Percentiles rank a stretch among this genome's conserved stretches.
phyloP scores from a whole-genome alignment of 306 rosid genomes.

The Sindora glabra region DNA sequence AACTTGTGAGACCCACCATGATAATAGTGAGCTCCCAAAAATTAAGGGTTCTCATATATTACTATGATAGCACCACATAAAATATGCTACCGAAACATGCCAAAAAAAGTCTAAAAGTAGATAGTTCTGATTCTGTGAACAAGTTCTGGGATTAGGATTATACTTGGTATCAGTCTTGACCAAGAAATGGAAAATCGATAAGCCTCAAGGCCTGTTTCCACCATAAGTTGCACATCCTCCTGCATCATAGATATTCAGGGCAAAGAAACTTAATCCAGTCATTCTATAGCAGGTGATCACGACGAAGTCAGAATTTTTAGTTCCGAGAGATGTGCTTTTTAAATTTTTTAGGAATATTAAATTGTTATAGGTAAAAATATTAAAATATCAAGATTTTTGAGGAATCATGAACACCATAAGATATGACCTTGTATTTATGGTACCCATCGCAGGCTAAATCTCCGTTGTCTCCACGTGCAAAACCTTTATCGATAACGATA shows the following conservation, averaged over 20 bases:
- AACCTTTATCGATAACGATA: conserved; percentile 22
- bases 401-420: too few species aligned
- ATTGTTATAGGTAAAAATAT: too few species aligned
- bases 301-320: too few species aligned
- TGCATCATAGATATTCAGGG: conserved; percentile 14
- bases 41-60: too few species aligned
- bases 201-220: conserved; percentile 59
- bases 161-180: conserved; percentile 85
- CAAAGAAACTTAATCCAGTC: neutral
- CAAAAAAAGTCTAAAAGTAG: neutral
- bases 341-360: too few species aligned
- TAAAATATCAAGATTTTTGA: too few species aligned
- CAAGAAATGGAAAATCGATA: conserved; percentile 86
- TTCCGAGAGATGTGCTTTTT: too few species aligned
- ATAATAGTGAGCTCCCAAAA: too few species aligned
- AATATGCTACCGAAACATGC: too few species aligned
- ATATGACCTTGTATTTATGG: conserved; percentile 80
- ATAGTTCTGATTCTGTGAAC: neutral
- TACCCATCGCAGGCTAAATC: conserved; percentile 59
- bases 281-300: too few species aligned
- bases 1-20: too few species aligned
- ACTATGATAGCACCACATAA: too few species aligned
- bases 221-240: conserved; percentile 86
- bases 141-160: neutral
- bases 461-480: conserved; percentile 34